Percentiles rank a stretch among this genome's conserved stretches.
These are phyloP conservation scores for Chlorella sp. DNA, from an alignment of 139 green algal species.

Conservation along the genomic window DNA sequence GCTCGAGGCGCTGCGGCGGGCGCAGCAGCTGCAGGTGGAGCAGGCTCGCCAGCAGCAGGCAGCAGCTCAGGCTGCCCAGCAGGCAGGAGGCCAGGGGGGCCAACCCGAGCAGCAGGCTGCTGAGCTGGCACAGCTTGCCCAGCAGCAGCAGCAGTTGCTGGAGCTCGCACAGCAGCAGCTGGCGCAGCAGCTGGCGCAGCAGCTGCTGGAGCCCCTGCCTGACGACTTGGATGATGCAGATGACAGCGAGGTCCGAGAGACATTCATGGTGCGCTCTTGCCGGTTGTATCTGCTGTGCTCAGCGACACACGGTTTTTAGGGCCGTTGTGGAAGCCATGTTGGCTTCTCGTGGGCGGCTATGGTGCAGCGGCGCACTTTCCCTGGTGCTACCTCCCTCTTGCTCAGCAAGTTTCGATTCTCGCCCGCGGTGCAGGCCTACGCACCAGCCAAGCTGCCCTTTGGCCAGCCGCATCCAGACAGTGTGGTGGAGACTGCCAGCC, in stretches of 20 bases:
- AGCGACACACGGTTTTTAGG: too few species aligned
- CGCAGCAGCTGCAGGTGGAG: not conserved
- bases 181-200: not conserved
- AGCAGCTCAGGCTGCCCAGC: not conserved
- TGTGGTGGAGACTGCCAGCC: slow-evolving; percentile 69
- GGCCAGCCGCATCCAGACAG: slow-evolving; percentile 61
- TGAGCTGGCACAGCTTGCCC: not conserved
- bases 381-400: too few species aligned
- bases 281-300: too few species aligned
- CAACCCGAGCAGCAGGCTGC: not conserved
- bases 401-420: too few species aligned
- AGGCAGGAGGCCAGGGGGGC: too few species aligned
- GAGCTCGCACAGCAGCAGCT: slow-evolving; percentile 5
- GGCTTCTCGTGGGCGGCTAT: too few species aligned
- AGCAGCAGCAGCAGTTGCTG: not conserved
- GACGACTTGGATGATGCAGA: slow-evolving; percentile 47
- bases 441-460: slow-evolving; percentile 55
- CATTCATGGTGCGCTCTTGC: slow-evolving; percentile 34
- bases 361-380: too few species aligned
- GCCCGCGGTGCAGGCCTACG: slow-evolving; percentile 43
- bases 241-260: slow-evolving; percentile 36
- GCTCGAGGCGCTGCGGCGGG: not conserved
- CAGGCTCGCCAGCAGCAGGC: not conserved
- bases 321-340: too few species aligned
- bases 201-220: not conserved